These are phyloP conservation scores for Sergeia podlipaevii DNA, from an alignment of 208 protist species.

Conservation along the genomic window DNA sequence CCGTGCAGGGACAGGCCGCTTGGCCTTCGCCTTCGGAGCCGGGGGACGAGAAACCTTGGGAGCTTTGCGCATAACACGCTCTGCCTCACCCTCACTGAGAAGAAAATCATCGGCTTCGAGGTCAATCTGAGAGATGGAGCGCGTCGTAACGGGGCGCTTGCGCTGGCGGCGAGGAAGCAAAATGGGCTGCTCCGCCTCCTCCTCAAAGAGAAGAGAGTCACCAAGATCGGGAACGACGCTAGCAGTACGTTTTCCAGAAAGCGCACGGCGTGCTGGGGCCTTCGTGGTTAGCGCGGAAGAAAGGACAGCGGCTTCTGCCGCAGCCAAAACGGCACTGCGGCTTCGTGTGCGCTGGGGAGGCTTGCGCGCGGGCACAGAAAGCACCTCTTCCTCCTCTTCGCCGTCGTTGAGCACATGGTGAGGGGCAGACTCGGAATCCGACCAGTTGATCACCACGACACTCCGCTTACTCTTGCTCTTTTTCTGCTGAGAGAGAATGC, in stretches of 20 bases:
- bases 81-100: slow-evolving; percentile 19
- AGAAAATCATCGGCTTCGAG: slow-evolving; percentile 25
- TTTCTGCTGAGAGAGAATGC: slow-evolving; percentile 40
- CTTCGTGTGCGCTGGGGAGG: slow-evolving; percentile 12
- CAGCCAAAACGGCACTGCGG: slow-evolving; percentile 6
- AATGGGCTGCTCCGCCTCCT: slow-evolving; percentile 66
- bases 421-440: slow-evolving; percentile 18
- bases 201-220: slow-evolving; percentile 55
- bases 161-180: slow-evolving; percentile 50
- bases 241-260: slow-evolving; percentile 16
- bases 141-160: slow-evolving; percentile 26
- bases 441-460: slow-evolving; percentile 86
- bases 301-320: slow-evolving; percentile 10
- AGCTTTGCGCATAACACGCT: slow-evolving; percentile 26
- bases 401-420: slow-evolving; percentile 4
- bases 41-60: slow-evolving; percentile 19
- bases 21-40: background rate
- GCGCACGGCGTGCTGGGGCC: slow-evolving; percentile 10
- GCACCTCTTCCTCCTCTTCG: background rate
- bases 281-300: slow-evolving; percentile 2
- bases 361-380: background rate
- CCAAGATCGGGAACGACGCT: slow-evolving; percentile 45
- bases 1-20: background rate
- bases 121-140: slow-evolving; percentile 52
- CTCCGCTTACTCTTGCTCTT: slow-evolving; percentile 72